Conservation (phyloP, 2,329 filamentous ascomycete genomes). For the Xylaria sp. region DNA sequence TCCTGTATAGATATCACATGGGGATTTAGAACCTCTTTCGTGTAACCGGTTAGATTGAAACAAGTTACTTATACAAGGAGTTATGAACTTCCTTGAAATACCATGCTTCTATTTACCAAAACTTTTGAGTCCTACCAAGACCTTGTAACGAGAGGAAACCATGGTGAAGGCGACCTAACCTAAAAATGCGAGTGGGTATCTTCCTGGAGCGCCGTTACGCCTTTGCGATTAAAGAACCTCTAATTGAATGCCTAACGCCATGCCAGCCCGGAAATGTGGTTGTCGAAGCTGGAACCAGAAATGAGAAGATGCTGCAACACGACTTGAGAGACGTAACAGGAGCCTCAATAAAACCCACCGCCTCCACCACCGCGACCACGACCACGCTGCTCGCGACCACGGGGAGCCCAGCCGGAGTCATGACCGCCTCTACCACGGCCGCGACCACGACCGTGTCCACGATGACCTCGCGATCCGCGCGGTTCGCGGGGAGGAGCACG, state of each 20-base stretch:
- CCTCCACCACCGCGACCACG: constrained; percentile 41
- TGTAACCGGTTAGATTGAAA: not conserved
- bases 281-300: constrained; percentile 9
- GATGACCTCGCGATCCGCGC: constrained; percentile 38
- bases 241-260: constrained; percentile 10
- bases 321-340: not conserved
- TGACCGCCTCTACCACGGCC: constrained; percentile 43
- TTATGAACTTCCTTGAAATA: not conserved
- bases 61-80: not conserved
- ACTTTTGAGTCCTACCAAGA: constrained; percentile 3
- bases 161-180: constrained; percentile 19
- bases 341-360: constrained; percentile 40
- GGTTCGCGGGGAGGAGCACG: constrained; percentile 44
- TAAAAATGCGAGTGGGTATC: constrained; percentile 41
- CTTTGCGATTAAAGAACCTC: constrained; percentile 19
- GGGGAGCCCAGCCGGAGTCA: constrained; percentile 44
- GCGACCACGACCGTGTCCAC: constrained; percentile 42
- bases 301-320: not conserved
- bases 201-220: constrained; percentile 38
- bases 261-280: constrained; percentile 23
- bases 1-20: not conserved
- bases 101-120: constrained; percentile 2
- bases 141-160: constrained; percentile 2
- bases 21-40: not conserved
- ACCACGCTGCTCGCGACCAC: constrained; percentile 45